Conservation (phyloP, 495 filamentous ascomycete species). For the Rhypophila decipiens region DNA sequence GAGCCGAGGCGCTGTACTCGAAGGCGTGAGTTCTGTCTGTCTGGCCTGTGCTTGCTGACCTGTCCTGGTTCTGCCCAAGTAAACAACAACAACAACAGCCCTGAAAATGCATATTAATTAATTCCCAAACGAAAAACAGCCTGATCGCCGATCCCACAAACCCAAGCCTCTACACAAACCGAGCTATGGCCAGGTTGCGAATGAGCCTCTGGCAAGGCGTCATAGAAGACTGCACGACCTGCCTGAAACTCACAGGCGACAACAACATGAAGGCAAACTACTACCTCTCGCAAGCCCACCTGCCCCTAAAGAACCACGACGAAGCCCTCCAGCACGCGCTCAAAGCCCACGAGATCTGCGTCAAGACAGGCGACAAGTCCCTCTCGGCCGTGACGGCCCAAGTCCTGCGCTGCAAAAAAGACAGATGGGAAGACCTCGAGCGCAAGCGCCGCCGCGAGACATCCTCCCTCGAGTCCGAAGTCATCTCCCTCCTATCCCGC, state of each 20-base stretch:
- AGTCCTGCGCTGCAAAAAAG: constrained; percentile 76
- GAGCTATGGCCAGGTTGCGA: constrained; percentile 74
- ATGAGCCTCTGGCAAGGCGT: constrained; percentile 67
- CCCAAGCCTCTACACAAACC: constrained; percentile 73
- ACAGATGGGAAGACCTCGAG: constrained; percentile 57
- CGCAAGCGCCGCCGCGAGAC: constrained; percentile 36
- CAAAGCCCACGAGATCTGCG: constrained; percentile 66
- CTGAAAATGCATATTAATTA: no score
- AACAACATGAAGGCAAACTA: constrained; percentile 76
- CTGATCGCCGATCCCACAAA: constrained; percentile 58
- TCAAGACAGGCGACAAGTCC: constrained; percentile 50
- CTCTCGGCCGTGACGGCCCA: constrained; percentile 58
- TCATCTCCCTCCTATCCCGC: constrained; percentile 35
- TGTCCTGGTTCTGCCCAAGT: neutral
- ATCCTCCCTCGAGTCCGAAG: constrained; percentile 48
- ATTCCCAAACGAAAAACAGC: constrained; percentile 21
- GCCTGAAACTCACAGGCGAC: constrained; percentile 60
- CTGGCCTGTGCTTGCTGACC: neutral
- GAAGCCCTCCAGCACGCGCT: constrained; percentile 68
- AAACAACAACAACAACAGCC: no score
- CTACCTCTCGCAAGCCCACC: constrained; percentile 77
- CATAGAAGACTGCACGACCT: constrained; percentile 69
- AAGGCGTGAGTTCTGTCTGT: neutral
- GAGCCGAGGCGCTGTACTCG: neutral
- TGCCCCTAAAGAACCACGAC: constrained; percentile 64